These are phyloP conservation scores for Myochromella boudieri DNA, from an alignment of 768 basidiomycete species.

Conservation along the genomic window DNA sequence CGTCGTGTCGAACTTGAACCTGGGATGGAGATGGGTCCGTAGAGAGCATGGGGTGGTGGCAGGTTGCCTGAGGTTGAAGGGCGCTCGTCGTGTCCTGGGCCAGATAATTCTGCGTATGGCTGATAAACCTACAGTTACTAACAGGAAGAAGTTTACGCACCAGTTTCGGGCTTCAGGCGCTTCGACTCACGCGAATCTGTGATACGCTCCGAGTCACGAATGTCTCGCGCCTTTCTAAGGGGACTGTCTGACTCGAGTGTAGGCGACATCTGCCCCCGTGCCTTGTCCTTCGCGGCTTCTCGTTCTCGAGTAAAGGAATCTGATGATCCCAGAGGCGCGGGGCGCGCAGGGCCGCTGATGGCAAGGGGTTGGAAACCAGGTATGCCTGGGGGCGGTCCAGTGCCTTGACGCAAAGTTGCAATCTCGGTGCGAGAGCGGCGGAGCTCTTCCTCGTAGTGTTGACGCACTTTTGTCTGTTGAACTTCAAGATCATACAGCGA, in stretches of 20 bases:
- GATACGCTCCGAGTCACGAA: constrained; percentile 23
- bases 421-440: constrained; percentile 68
- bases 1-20: constrained; percentile 7
- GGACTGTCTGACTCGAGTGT: constrained; percentile 18
- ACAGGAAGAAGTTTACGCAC: too few species aligned
- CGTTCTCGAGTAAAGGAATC: constrained; percentile 13
- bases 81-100: too few species aligned
- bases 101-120: too few species aligned
- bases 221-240: constrained; percentile 14
- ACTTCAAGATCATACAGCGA: constrained; percentile 90
- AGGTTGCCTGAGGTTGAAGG: constrained; percentile 31
- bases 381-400: constrained; percentile 17
- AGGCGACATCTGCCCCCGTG: constrained; percentile 17
- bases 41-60: constrained; percentile 27
- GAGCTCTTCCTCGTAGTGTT: constrained; percentile 87
- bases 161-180: constrained; percentile 14
- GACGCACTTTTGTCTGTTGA: constrained; percentile 82
- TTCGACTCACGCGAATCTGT: constrained; percentile 32
- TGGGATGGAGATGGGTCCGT: constrained; percentile 29
- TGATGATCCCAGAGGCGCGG: background rate
- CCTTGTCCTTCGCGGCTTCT: constrained; percentile 29
- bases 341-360: background rate
- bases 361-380: constrained; percentile 16
- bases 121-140: too few species aligned
- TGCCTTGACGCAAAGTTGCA: constrained; percentile 32